Percentiles rank a stretch among this genome's conserved stretches.
Conservation (phyloP, 768 basidiomycete species). For the Naganishia vishniacii region DNA sequence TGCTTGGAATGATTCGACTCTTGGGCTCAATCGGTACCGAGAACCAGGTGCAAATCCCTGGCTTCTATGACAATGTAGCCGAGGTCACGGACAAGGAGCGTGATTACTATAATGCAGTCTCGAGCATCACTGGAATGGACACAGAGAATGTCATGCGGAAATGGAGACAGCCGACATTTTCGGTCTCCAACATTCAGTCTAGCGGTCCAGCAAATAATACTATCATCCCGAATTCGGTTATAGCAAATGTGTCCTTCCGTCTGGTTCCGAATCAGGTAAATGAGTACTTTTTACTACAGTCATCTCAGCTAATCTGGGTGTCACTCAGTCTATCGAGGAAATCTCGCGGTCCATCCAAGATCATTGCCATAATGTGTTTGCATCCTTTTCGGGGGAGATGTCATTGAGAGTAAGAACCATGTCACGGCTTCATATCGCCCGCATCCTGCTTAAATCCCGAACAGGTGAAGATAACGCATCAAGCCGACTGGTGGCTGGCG, state of each 20-base stretch:
- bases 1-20: constrained; percentile 85
- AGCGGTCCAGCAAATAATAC: constrained; percentile 66
- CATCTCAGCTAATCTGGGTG: not conserved
- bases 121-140: constrained; percentile 63
- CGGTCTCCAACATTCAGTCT: constrained; percentile 75
- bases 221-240: constrained; percentile 77
- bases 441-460: not conserved
- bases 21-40: constrained; percentile 64
- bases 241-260: constrained; percentile 79
- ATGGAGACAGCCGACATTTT: constrained; percentile 87
- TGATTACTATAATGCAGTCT: constrained; percentile 63
- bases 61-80: constrained; percentile 74
- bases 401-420: constrained; percentile 62
- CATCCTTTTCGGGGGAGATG: constrained; percentile 63
- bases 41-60: constrained; percentile 63
- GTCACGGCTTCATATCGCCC: too few relatives aligned
- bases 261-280: constrained; percentile 81
- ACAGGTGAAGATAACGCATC: constrained; percentile 72
- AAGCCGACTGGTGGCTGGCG: constrained; percentile 95
- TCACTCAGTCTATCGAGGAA: constrained; percentile 55
- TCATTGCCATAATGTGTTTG: constrained; percentile 61
- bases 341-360: constrained; percentile 61
- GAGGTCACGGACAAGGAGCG: constrained; percentile 64
- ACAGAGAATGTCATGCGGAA: constrained; percentile 65
- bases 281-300: not conserved